Evolutionary conservation across 2,329 filamentous ascomycete species (phyloP).

Genomic region (Colletotrichum sp.): DNA sequence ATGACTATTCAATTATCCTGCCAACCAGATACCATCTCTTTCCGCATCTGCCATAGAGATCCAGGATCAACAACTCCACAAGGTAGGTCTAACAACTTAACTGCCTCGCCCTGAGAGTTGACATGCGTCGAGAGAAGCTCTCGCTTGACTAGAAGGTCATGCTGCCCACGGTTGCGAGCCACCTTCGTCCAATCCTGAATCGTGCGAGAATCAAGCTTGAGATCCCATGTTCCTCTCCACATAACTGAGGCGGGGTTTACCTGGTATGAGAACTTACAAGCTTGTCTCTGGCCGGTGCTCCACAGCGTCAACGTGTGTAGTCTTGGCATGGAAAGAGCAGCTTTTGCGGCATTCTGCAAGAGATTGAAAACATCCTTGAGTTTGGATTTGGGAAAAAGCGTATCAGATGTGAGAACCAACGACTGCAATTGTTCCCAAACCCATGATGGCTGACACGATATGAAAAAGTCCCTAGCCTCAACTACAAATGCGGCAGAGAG

Average conservation of each 20-base stretch:
- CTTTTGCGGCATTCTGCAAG: not conserved
- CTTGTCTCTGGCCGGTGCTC: not conserved
- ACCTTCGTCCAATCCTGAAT: not conserved
- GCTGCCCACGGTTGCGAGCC: not conserved
- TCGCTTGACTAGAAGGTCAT: not conserved
- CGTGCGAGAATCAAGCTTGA: not conserved
- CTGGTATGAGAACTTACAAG: not conserved
- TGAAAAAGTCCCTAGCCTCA: not conserved
- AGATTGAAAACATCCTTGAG: not conserved
- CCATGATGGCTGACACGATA: not conserved
- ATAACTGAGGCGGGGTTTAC: not conserved
- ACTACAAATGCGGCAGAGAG: not conserved
- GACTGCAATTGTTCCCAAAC: not conserved
- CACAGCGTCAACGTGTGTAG: not conserved
- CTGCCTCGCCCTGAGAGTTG: not conserved
- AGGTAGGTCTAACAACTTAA: not conserved
- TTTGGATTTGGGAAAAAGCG: not conserved
- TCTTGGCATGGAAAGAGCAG: not conserved
- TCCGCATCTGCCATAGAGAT: not conserved
- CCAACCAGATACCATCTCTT: not conserved
- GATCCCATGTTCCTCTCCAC: not conserved
- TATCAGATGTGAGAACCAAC: not conserved
- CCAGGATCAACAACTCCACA: not conserved
- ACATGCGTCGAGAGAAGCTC: not conserved
- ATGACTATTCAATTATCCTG: not conserved